phyloP scores from a whole-genome alignment of 2,329 filamentous ascomycete species.

The Venturia carpophila region DNA sequence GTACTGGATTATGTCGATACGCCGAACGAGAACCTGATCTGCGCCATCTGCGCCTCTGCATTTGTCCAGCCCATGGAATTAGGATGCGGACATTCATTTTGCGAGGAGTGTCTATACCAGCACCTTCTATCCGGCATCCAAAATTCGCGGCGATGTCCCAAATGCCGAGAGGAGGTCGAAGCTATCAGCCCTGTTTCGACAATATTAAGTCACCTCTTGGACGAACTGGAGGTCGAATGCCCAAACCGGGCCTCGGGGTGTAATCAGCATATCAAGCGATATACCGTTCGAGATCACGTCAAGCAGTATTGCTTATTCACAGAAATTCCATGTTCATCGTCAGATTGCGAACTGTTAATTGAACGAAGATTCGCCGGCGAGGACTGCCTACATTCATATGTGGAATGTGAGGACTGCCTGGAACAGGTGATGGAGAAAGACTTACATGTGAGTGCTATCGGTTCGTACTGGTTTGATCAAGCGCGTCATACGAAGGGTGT shows the following conservation, averaged over 20 bases:
- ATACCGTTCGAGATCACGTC: conserved; percentile 51
- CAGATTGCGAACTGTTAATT: conserved; percentile 44
- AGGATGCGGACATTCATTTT: conserved; percentile 58
- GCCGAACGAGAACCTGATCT: conserved; percentile 53
- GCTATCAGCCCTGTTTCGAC: conserved; percentile 38
- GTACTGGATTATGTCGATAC: conserved; percentile 48
- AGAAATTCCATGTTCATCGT: conserved; percentile 44
- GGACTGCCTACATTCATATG: conserved; percentile 47
- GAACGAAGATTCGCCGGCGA: conserved; percentile 47
- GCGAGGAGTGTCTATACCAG: conserved; percentile 46
- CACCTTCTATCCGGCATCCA: conserved; percentile 17
- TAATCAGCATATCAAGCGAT: conserved; percentile 44
- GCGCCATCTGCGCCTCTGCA: conserved; percentile 56
- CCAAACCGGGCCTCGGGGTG: conserved; percentile 50
- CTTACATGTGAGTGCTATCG: conserved; percentile 38
- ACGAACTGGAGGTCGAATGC: conserved; percentile 53
- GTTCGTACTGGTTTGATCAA: neutral
- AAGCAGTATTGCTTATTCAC: conserved; percentile 53
- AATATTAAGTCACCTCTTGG: conserved; percentile 53
- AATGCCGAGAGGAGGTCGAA: conserved; percentile 43
- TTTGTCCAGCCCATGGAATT: conserved; percentile 52
- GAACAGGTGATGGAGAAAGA: conserved; percentile 47
- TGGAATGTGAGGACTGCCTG: conserved; percentile 46
- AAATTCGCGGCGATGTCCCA: conserved; percentile 43
- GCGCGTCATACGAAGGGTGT: neutral